Conservation (phyloP, 2,329 filamentous ascomycete species). For the Aspergillus pseudoviridinutans region DNA sequence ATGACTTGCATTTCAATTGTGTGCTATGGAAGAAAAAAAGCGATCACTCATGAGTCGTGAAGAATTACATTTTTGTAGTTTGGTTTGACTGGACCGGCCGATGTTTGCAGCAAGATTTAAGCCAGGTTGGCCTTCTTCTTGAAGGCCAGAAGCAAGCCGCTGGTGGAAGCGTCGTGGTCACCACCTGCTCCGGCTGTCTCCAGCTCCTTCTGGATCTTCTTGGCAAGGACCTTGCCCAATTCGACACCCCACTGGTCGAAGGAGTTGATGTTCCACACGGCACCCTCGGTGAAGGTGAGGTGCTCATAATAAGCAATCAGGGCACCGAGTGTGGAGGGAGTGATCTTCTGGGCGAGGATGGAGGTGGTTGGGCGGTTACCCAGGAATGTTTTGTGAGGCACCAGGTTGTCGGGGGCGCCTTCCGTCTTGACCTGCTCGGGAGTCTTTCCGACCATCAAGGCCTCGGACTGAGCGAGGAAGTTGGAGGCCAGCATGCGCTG, state of each 20-base stretch:
- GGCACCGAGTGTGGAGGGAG: conserved; percentile 86
- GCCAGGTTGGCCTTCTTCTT: conserved; percentile 65
- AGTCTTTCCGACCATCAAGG: conserved; percentile 52
- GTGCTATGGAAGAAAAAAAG: conserved; percentile 4
- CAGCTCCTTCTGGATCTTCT: conserved; percentile 83
- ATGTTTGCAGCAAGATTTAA: conserved; percentile 14
- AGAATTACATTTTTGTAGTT: conserved; percentile 12
- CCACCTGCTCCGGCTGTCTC: conserved; percentile 66
- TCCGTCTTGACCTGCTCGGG: conserved; percentile 47
- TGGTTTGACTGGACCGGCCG: background rate
- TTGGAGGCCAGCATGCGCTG: conserved; percentile 62
- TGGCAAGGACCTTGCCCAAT: conserved; percentile 91
- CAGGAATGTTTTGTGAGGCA: conserved; percentile 98
- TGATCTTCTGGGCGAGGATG: conserved; percentile 90
- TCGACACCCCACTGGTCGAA: conserved; percentile 99
- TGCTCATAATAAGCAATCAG: conserved; percentile 99
- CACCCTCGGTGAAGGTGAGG: conserved; percentile 94
- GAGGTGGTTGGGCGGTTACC: conserved; percentile 96
- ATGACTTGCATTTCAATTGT: background rate
- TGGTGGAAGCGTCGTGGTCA: conserved; percentile 82
- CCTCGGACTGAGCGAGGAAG: conserved; percentile 49
- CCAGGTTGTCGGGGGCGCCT: conserved; percentile 52
- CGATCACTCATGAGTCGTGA: conserved; percentile 18
- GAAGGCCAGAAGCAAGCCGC: conserved; percentile 84
- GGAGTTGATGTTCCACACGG: conserved; percentile 98